A percentile compares a stretch with the other conserved stretches of the same genome.
These are phyloP conservation scores for Sindora glabra DNA, from an alignment of 306 rosid species.

Conservation along the genomic window DNA sequence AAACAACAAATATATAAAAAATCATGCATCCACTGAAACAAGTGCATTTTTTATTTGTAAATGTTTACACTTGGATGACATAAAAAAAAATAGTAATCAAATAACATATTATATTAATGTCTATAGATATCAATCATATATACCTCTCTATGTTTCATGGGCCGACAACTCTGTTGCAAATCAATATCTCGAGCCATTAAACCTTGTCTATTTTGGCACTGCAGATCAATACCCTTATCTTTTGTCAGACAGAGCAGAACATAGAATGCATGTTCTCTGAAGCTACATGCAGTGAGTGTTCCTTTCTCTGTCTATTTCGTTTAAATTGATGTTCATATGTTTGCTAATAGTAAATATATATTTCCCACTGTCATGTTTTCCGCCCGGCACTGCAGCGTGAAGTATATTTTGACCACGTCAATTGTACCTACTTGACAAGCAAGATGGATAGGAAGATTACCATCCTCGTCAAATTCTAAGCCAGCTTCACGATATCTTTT, in stretches of 20 bases:
- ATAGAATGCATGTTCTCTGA: neutral
- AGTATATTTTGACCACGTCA: neutral
- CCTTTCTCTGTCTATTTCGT: slow-evolving; percentile 8
- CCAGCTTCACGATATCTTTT: neutral
- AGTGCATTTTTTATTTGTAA: no score
- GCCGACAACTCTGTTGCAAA: neutral
- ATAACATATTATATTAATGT: no score
- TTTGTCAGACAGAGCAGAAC: neutral
- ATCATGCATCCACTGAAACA: no score
- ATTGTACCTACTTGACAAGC: neutral
- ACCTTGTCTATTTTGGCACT: neutral
- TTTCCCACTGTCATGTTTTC: neutral
- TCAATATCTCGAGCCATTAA: neutral
- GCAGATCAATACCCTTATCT: neutral
- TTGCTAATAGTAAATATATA: neutral
- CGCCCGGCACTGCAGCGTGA: neutral
- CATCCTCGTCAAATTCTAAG: neutral
- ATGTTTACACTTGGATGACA: no score
- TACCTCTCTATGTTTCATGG: neutral
- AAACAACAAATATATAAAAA: no score
- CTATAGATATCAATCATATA: no score
- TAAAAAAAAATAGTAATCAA: no score
- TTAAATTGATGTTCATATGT: neutral
- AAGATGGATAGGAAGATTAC: neutral
- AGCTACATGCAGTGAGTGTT: slow-evolving; percentile 20